Evolutionary conservation across 148 eudicot genomes (phyloP), one percentile per base, ranked within the genome.

Genomic region (Talinum fruticosum): DNA sequence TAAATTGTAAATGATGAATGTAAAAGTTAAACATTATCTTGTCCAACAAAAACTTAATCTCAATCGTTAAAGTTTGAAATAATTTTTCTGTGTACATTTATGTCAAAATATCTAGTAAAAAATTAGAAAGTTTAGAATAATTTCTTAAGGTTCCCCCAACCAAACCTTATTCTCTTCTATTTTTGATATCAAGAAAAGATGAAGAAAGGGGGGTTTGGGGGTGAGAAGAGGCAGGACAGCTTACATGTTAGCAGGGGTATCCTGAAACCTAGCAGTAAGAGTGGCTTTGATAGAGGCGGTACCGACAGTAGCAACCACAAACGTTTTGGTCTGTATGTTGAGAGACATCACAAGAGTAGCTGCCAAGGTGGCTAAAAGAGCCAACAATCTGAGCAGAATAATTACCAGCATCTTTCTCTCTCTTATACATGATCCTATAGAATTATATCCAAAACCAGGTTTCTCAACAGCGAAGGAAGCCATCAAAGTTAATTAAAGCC

Each of bases 231-330:
- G 28, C 19, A 26, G 26, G n/a, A 19, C 38, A 37, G 77, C 90
- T 84, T 87, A 94, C 98, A 92, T 84, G 76, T 89, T 88, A 34
- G 97, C 92, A 0, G 97, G 97, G 32, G 87, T 92, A 74, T 94
- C 83, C 21, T 87, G 91, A 74, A 92, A 94, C 87, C 87, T 89
- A 67, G 98, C 98, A 0, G 92, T 82, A 79, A 92, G 83, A 61
- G 92, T 86, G 67, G 84, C 92, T 80, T 83, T 87, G n/a, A 94
- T 67, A 14, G 93, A 87, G 29, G 87, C 87, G 49, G 82, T 90
- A 59, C 97, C 98, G 78, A 92, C 78, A 26, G 96, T 91, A 1
- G 97, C 98, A 71, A 94, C 97, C 53, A 86, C 88, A 13, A 92
- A 30, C 1, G 92, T 87, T 66, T 87, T 91, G 45, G 89, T 90